Percentiles rank a stretch among this genome's conserved stretches.
Evolutionary conservation across 495 filamentous ascomycete genomes (phyloP).

Genomic region (Penicillium atrosanguineum): DNA sequence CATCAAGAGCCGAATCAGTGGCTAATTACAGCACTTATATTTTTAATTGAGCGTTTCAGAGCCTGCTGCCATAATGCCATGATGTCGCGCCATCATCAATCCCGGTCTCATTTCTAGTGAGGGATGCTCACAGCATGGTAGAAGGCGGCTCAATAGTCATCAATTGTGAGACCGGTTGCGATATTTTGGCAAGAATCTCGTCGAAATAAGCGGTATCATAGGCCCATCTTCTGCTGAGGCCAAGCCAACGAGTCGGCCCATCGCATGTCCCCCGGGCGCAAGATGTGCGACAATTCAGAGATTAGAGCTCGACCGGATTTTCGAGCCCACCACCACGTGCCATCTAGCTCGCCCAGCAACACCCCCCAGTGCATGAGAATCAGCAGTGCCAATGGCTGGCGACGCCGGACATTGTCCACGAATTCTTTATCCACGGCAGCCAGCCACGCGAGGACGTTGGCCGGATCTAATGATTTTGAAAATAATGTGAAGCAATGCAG

Average conservation of each 20-base stretch:
- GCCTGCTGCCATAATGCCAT: too few relatives aligned
- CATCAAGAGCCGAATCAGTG: not conserved
- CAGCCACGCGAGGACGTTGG: constrained; percentile 36
- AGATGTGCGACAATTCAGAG: constrained; percentile 23
- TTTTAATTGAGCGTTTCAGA: not conserved
- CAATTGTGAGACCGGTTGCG: not conserved
- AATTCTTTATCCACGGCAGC: constrained; percentile 37
- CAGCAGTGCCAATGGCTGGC: constrained; percentile 31
- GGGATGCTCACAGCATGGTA: too few relatives aligned
- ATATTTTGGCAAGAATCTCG: not conserved
- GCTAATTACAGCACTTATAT: not conserved
- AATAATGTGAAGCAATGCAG: constrained; percentile 29
- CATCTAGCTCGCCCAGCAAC: constrained; percentile 33
- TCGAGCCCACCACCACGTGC: constrained; percentile 37
- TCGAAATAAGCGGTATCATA: constrained; percentile 8
- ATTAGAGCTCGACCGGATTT: constrained; percentile 33
- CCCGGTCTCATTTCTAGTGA: too few relatives aligned
- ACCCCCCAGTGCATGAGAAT: constrained; percentile 42
- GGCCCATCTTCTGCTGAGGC: constrained; percentile 31
- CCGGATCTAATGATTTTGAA: constrained; percentile 20
- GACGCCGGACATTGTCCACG: constrained; percentile 27
- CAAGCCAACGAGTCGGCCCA: constrained; percentile 30
- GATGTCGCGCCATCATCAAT: too few relatives aligned
- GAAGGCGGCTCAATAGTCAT: not conserved
- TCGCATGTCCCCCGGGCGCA: constrained; percentile 17